These are phyloP conservation scores for Plasmodium cynomolgi DNA, from an alignment of 169 alveolate genomes.

Conservation along the genomic window DNA sequence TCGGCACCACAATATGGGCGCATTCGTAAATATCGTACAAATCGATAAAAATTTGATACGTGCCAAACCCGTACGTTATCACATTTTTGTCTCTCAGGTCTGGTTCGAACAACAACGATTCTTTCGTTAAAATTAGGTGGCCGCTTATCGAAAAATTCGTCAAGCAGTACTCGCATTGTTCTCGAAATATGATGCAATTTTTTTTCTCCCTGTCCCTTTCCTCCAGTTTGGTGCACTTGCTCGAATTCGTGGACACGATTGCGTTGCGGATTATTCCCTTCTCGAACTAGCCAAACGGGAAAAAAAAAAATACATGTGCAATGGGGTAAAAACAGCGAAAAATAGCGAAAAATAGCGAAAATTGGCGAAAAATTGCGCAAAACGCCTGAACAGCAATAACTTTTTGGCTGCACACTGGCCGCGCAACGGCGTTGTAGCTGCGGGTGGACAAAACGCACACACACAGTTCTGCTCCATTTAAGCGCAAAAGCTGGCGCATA, in stretches of 20 bases:
- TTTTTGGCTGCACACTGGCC: neutral
- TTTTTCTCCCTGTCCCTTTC: slow-evolving; percentile 55
- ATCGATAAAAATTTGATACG: slow-evolving; percentile 84
- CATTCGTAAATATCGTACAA: slow-evolving; percentile 81
- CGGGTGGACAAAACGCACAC: neutral
- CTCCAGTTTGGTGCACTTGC: slow-evolving; percentile 26
- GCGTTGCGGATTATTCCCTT: slow-evolving; percentile 71
- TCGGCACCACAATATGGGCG: slow-evolving; percentile 83
- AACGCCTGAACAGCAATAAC: neutral
- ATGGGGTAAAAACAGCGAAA: neutral
- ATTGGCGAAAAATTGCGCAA: neutral
- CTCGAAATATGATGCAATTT: slow-evolving; percentile 80
- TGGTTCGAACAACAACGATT: slow-evolving; percentile 85
- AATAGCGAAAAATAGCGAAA: neutral
- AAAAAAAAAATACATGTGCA: slow-evolving; percentile 8
- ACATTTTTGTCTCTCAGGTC: slow-evolving; percentile 84
- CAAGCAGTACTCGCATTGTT: slow-evolving; percentile 84
- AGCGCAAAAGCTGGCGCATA: neutral
- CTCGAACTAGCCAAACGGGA: slow-evolving; percentile 43
- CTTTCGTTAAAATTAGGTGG: slow-evolving; percentile 80
- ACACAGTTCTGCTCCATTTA: neutral
- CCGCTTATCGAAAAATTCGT: slow-evolving; percentile 79
- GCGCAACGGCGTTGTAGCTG: neutral
- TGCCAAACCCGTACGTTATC: slow-evolving; percentile 80
- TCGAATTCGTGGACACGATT: slow-evolving; percentile 32